A percentile compares a stretch with the other conserved stretches of the same genome.
Conservation (phyloP, 1,284 basidiomycete species). For the Ganoderma sinense region DNA sequence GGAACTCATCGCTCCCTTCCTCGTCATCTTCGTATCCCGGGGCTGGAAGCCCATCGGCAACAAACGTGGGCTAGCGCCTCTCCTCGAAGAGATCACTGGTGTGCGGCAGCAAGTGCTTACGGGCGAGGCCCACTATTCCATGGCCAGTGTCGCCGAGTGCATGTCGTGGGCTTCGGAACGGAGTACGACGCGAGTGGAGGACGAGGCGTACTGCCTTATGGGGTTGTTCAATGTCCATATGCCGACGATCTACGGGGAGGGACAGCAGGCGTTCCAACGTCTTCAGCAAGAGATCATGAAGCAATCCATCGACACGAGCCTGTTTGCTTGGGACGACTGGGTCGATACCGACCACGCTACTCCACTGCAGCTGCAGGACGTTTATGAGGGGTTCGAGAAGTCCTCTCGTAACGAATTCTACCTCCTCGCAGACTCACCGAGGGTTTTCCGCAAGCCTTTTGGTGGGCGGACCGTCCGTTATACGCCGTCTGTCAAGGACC, state of each 20-base stretch:
- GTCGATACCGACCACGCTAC: neutral
- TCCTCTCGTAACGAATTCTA: neutral
- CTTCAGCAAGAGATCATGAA: slow-evolving; percentile 13
- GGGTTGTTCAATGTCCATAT: slow-evolving; percentile 6
- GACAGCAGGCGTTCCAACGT: slow-evolving; percentile 6
- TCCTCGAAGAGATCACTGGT: neutral
- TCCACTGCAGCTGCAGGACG: neutral
- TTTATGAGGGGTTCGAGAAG: neutral
- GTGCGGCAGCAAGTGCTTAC: neutral
- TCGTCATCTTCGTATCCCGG: slow-evolving; percentile 19
- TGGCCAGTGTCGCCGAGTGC: slow-evolving; percentile 3
- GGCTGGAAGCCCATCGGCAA: slow-evolving; percentile 16
- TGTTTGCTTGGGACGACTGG: slow-evolving; percentile 4
- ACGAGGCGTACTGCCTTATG: slow-evolving; percentile 11
- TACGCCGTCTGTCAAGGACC: neutral
- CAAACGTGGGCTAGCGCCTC: neutral
- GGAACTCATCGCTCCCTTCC: slow-evolving; percentile 20
- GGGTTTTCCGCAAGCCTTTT: neutral
- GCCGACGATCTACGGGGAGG: slow-evolving; percentile 12
- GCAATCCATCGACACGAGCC: slow-evolving; percentile 4
- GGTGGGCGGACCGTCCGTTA: neutral
- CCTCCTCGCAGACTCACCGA: neutral
- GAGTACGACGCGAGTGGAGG: neutral
- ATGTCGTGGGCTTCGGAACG: slow-evolving; percentile 18
- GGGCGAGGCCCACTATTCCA: neutral